A percentile compares a stretch with the other conserved stretches of the same genome.
Conservation (phyloP, 2,329 filamentous ascomycete genomes). For the Colletotrichum scovillei region DNA sequence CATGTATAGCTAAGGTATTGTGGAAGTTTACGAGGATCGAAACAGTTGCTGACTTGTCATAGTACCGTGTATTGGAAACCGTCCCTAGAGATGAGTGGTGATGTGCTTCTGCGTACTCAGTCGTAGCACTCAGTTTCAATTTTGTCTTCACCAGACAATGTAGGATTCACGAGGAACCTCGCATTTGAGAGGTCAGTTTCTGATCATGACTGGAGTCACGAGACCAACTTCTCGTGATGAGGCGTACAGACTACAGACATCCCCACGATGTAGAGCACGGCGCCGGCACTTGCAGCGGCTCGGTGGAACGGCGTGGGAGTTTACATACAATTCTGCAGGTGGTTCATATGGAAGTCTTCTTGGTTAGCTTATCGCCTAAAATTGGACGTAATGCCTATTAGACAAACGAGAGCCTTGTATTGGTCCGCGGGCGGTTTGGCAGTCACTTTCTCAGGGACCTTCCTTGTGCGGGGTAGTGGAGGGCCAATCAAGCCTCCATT, state of each 20-base stretch:
- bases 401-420: slow-evolving; percentile 24
- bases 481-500: slow-evolving; percentile 24
- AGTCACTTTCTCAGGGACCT: slow-evolving; percentile 2
- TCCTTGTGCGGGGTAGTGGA: slow-evolving; percentile 32
- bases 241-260: not conserved
- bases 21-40: not conserved
- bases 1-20: not conserved
- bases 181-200: not conserved
- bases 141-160: not conserved
- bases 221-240: not conserved
- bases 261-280: not conserved
- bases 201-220: not conserved
- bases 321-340: not conserved
- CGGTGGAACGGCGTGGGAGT: slow-evolving; percentile 1
- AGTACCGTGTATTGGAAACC: not conserved
- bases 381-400: slow-evolving; percentile 36
- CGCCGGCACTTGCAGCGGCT: not conserved
- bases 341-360: not conserved
- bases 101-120: not conserved
- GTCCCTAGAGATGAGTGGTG: not conserved
- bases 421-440: slow-evolving; percentile 11
- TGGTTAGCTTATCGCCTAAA: slow-evolving; percentile 30
- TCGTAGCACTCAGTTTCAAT: not conserved
- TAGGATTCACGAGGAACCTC: not conserved
- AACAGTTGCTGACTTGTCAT: not conserved